Base-by-base conservation (phyloP, 495 filamentous ascomycete species). In the Aspergillus haitiensis region DNA sequence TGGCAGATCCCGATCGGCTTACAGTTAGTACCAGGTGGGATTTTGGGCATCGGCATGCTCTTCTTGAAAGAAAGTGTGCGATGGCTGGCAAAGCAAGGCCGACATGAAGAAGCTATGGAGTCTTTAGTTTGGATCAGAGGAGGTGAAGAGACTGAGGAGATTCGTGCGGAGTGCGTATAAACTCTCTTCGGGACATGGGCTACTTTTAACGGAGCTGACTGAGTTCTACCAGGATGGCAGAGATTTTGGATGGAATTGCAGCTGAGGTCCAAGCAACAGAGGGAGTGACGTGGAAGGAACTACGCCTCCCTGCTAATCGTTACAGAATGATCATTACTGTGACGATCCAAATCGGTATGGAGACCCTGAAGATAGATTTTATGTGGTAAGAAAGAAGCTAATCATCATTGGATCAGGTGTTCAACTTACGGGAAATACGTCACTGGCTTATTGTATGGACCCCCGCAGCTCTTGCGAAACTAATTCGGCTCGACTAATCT, bases 1-100 rank as follows among this genome's bases (percentile, higher is more conserved):
- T 85, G 81, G 82, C 78, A 81, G 64, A 82, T 84, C 31, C 79
- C 80, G 0, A 67, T 85, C 40, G 79, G 78, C 7, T 62, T 83
- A 32, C 82, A 85, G 46, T 64, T 83, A 51, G 71, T 78, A 7
- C 78, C 81, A 0, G 75, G 75, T 1, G 71, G 68, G 9, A 62
- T 84, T 8, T 69, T 84, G 13, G 73, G 70, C 4, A 6, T 81
- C 3, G 76, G 79, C 3, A 75, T 80, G 55, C 64, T 80, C 7
- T 74, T 74, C 6, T 46, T 82, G 31, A 75, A 75, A 0, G 81
- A 84, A 61, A 78, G 75, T 74, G 69, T 66, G 65, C 74, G 80
- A 27, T 84, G 81, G 80, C 62, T 82, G 32, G 74, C 75, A 6
- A 82, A 78, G 57, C 77, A 77, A 53, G 77, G 75, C 11, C 72